Percentiles rank a stretch among this genome's conserved stretches.
phyloP scores from a whole-genome alignment of 306 rosid species.

The Arachis hypogaea region DNA sequence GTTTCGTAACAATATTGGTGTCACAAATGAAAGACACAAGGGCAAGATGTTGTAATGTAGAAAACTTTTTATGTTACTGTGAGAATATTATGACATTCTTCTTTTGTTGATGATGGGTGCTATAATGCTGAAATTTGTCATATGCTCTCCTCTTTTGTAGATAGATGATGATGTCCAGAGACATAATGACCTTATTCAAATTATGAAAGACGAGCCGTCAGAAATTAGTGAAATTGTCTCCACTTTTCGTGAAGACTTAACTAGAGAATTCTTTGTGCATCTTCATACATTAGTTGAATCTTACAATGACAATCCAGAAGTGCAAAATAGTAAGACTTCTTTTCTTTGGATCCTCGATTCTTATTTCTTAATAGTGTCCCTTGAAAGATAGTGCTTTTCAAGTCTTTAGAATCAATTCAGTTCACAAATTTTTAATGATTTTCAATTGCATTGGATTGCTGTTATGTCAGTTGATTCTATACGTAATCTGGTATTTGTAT shows the following conservation, averaged over 20 bases:
- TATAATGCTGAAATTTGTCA: slow-evolving; percentile 8
- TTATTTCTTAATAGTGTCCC: slow-evolving; percentile 16
- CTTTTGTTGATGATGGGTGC: slow-evolving; percentile 30
- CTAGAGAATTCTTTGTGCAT: slow-evolving; percentile 80
- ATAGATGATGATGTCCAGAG: slow-evolving; percentile 82
- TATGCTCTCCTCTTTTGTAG: slow-evolving; percentile 45
- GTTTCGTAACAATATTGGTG: background rate
- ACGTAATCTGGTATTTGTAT: slow-evolving; percentile 18
- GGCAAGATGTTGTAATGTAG: background rate
- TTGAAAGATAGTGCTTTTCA: slow-evolving; percentile 11
- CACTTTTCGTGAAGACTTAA: slow-evolving; percentile 72
- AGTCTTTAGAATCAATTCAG: background rate
- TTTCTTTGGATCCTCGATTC: slow-evolving; percentile 31
- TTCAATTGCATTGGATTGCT: background rate
- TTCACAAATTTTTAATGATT: background rate
- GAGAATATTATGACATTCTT: slow-evolving; percentile 8
- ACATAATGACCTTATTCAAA: slow-evolving; percentile 64
- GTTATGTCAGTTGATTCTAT: slow-evolving; percentile 19
- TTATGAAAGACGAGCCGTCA: slow-evolving; percentile 49
- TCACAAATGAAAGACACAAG: background rate
- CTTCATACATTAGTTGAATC: slow-evolving; percentile 76
- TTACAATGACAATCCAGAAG: slow-evolving; percentile 52
- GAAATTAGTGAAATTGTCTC: slow-evolving; percentile 63
- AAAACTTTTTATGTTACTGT: slow-evolving; percentile 2
- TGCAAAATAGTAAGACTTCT: slow-evolving; percentile 67